phyloP scores from a whole-genome alignment of 78 protist species.

The Capsaspora owczarzaki region DNA sequence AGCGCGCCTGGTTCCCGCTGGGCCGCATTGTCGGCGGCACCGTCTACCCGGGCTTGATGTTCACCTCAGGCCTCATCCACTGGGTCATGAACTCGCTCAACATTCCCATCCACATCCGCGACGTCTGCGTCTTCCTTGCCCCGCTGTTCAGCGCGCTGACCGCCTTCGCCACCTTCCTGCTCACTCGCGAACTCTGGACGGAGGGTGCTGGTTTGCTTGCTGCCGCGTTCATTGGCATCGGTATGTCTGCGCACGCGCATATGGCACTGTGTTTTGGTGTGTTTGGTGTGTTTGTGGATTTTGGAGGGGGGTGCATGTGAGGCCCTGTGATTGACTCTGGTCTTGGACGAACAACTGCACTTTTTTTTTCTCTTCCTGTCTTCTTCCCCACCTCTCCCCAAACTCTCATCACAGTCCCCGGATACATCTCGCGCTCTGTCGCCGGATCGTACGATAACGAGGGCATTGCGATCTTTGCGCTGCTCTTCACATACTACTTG shows the following conservation, averaged over 20 bases:
- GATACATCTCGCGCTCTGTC: constrained; percentile 93
- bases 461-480: constrained; percentile 92
- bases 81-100: constrained; percentile 56
- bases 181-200: constrained; percentile 45
- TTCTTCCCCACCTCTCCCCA: no score
- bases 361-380: no score
- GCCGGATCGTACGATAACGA: constrained; percentile 99
- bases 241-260: background rate
- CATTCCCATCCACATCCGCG: constrained; percentile 70
- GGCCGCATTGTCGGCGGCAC: constrained; percentile 97
- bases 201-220: constrained; percentile 78
- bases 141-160: constrained; percentile 84
- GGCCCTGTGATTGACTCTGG: no score
- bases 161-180: constrained; percentile 63
- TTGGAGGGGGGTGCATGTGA: no score
- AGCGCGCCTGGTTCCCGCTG: constrained; percentile 94
- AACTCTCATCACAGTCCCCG: constrained; percentile 16
- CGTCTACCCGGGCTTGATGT: constrained; percentile 95
- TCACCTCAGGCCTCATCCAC: constrained; percentile 80
- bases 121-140: constrained; percentile 92
- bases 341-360: no score
- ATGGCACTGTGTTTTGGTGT: no score
- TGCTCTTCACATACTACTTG: constrained; percentile 73
- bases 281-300: background rate
- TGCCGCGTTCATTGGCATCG: constrained; percentile 79